These are phyloP conservation scores for Entomophthora muscae DNA, from an alignment of 371 early-diverging fungal genomes.

Conservation along the genomic window DNA sequence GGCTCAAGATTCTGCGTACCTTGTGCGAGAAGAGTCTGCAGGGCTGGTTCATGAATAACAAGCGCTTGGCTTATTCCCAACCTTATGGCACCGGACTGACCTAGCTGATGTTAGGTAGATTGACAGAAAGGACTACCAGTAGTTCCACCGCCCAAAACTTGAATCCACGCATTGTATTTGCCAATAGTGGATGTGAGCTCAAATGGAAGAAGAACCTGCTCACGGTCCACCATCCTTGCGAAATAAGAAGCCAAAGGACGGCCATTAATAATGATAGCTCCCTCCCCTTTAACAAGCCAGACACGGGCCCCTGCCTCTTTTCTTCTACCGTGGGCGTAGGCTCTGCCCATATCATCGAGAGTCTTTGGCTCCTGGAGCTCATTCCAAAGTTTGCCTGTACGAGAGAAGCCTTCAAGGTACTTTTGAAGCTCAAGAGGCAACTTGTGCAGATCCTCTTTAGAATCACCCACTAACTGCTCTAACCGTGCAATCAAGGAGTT, in stretches of 20 bases:
- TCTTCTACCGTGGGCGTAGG: conserved; percentile 63
- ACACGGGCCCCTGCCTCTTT: conserved; percentile 68
- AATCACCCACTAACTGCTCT: conserved; percentile 13
- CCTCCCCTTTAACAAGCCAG: conserved; percentile 59
- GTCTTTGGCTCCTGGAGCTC: conserved; percentile 17
- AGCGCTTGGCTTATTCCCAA: conserved; percentile 69
- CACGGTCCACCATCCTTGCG: conserved; percentile 35
- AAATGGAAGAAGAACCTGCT: conserved; percentile 58
- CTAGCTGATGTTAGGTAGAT: conserved; percentile 13
- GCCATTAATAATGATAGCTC: conserved; percentile 72
- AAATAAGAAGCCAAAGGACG: conserved; percentile 57
- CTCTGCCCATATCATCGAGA: conserved; percentile 59
- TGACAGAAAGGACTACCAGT: conserved; percentile 27
- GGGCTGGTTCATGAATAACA: conserved; percentile 39
- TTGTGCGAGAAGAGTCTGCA: conserved; percentile 36
- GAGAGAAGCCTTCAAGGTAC: conserved; percentile 22
- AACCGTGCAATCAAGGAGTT: conserved; percentile 32
- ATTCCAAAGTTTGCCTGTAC: conserved; percentile 16
- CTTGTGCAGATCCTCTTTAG: neutral
- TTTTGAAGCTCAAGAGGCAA: conserved; percentile 5
- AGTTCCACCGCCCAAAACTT: conserved; percentile 73
- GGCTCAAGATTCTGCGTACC: conserved; percentile 19
- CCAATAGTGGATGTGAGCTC: conserved; percentile 37
- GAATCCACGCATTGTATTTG: conserved; percentile 72
- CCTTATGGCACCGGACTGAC: conserved; percentile 78